Evolutionary conservation across 1,284 basidiomycete species (phyloP).

Genomic region (Puccinia polysora): DNA sequence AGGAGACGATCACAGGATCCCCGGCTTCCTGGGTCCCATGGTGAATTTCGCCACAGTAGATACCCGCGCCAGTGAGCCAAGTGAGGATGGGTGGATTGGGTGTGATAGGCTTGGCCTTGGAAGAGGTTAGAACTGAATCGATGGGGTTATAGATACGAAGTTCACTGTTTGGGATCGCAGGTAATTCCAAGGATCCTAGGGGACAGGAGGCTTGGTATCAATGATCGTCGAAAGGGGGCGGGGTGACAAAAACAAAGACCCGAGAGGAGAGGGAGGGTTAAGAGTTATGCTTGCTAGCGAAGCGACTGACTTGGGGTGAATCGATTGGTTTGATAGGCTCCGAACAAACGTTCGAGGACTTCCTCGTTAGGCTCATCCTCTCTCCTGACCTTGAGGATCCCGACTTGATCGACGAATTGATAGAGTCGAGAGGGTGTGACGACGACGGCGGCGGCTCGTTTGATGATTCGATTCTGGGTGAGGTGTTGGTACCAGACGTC

Average conservation of each 20-base stretch:
- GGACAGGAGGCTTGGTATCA: neutral
- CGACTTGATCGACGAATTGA: conserved; percentile 51
- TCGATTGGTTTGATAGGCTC: conserved; percentile 31
- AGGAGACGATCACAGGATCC: conserved; percentile 73
- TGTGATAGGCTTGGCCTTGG: conserved; percentile 18
- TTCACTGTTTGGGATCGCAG: conserved; percentile 60
- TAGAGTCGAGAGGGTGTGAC: conserved; percentile 56
- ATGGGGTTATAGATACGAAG: conserved; percentile 17
- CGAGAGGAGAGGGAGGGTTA: neutral
- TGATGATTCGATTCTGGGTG: conserved; percentile 45
- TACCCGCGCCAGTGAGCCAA: conserved; percentile 63
- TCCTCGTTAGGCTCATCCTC: conserved; percentile 29
- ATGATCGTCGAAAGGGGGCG: neutral
- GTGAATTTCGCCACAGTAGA: conserved; percentile 62
- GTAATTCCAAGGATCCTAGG: conserved; percentile 41
- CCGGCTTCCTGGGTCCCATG: conserved; percentile 51
- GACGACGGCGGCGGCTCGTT: conserved; percentile 56
- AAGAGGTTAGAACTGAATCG: neutral
- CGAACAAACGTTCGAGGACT: conserved; percentile 31
- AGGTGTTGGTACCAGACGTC: conserved; percentile 36
- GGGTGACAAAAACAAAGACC: neutral
- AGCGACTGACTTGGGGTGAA: conserved; percentile 21
- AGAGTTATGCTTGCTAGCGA: neutral
- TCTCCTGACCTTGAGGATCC: conserved; percentile 24
- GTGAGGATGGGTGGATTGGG: conserved; percentile 39